phyloP scores from a whole-genome alignment of 345 rosid species.

The Isatis tinctoria region DNA sequence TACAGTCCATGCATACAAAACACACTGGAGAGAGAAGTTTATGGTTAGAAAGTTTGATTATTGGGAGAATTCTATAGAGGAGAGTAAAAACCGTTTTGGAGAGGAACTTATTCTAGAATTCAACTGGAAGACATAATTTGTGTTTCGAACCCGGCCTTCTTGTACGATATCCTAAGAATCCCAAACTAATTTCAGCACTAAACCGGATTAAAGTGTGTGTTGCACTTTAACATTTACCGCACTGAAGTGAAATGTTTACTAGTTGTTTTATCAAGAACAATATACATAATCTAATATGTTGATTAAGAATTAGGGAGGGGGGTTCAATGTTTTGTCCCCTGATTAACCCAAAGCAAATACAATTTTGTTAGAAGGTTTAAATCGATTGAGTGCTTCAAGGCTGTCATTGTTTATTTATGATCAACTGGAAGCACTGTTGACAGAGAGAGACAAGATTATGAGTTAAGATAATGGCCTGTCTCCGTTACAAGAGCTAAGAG shows the following conservation, averaged over 20 bases:
- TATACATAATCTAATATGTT: neutral
- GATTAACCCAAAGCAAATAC: neutral
- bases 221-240: neutral
- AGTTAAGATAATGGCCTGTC: neutral
- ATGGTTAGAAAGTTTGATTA: too few species aligned
- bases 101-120: too few species aligned
- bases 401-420: neutral
- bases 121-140: too few species aligned
- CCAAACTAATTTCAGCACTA: too few species aligned
- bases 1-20: neutral
- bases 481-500: neutral
- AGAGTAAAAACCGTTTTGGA: too few species aligned
- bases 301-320: neutral
- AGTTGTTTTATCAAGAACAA: neutral
- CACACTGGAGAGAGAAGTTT: too few species aligned
- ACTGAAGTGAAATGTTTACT: neutral
- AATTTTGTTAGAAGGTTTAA: neutral
- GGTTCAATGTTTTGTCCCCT: neutral
- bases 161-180: too few species aligned
- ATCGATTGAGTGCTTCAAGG: neutral
- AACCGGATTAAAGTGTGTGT: too few species aligned
- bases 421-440: neutral
- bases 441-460: slow-evolving; percentile 2
- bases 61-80: too few species aligned
- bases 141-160: too few species aligned